Conservation (phyloP, 148 eudicot species). For the Suaeda aralocaspica region DNA sequence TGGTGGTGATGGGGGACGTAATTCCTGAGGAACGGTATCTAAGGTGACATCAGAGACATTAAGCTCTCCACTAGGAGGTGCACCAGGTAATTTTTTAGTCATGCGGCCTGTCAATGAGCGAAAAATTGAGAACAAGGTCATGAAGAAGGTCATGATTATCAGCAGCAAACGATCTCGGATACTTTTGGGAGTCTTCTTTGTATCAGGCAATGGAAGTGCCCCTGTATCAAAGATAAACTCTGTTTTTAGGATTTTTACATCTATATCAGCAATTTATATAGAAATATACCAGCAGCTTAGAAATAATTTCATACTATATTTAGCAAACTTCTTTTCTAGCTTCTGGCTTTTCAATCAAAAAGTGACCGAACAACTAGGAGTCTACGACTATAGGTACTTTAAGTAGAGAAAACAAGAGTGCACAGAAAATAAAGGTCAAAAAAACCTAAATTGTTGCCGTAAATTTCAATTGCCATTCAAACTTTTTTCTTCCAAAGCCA, state of each 20-base stretch:
- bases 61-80: conserved; percentile 28
- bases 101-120: conserved; percentile 38
- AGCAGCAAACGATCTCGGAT: conserved; percentile 41
- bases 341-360: neutral
- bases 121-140: conserved; percentile 45
- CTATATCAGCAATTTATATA: no score
- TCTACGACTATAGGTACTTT: neutral
- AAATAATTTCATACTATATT: neutral
- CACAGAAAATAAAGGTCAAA: neutral
- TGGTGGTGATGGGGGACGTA: conserved; percentile 64
- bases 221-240: conserved; percentile 38
- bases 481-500: no score
- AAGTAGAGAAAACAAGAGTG: neutral
- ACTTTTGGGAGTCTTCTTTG: conserved; percentile 47
- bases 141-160: conserved; percentile 56
- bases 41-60: conserved; percentile 33
- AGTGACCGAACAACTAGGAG: neutral
- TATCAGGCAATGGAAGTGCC: conserved; percentile 29
- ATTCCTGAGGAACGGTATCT: conserved; percentile 37
- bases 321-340: neutral
- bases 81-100: conserved; percentile 48
- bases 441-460: neutral
- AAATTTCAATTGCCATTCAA: neutral
- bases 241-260: neutral
- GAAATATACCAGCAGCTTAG: neutral